Evolutionary conservation across 2,329 filamentous ascomycete genomes (phyloP).

Genomic region (Diaporthe sp.): DNA sequence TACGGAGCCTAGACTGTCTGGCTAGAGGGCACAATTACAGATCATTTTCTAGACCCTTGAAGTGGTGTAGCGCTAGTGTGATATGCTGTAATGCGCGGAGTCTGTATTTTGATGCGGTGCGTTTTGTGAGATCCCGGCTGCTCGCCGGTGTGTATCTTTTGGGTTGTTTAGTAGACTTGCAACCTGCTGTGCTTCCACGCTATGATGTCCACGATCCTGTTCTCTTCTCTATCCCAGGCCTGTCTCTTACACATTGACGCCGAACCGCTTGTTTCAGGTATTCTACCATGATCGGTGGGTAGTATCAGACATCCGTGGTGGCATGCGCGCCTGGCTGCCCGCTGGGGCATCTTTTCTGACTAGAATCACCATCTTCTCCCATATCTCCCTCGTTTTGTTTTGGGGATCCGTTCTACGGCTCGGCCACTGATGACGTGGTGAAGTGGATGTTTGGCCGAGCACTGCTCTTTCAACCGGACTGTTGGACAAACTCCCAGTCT

Average conservation of each 20-base stretch:
- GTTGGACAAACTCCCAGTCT: background rate
- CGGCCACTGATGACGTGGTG: too few species aligned
- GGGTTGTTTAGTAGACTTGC: background rate
- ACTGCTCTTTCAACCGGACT: background rate
- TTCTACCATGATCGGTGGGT: background rate
- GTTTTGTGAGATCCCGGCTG: too few species aligned
- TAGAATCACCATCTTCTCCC: background rate
- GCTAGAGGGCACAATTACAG: slow-evolving; percentile 28
- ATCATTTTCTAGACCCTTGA: background rate
- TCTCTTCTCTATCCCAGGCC: background rate
- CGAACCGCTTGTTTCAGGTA: background rate
- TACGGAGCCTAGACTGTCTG: slow-evolving; percentile 12
- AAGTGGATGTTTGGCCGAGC: background rate
- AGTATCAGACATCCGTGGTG: background rate
- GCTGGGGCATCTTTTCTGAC: slow-evolving; percentile 6
- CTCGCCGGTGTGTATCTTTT: background rate
- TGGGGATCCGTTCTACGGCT: background rate
- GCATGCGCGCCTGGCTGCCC: background rate
- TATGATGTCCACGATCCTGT: background rate
- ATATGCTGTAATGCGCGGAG: background rate
- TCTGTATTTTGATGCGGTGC: background rate
- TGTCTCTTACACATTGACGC: background rate
- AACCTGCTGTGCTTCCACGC: background rate
- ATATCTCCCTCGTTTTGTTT: too few species aligned
- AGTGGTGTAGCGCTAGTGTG: background rate